Conservation (phyloP, 2,329 filamentous ascomycete species). For the Tolypocladium guangdongense region DNA sequence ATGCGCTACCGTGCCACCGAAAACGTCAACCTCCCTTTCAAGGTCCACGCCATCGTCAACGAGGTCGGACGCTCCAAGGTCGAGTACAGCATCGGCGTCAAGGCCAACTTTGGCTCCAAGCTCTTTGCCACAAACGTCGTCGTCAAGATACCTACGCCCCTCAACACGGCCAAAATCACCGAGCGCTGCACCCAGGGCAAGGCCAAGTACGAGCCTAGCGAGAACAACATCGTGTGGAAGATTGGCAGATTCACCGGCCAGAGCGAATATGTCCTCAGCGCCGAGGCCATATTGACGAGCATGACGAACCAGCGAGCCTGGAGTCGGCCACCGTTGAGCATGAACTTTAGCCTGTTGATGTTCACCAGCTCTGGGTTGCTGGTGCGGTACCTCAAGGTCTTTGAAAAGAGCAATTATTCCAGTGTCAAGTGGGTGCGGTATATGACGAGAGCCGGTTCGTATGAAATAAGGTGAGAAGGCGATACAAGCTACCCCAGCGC, state of each 20-base stretch:
- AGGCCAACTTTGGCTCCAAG: slow-evolving; percentile 92
- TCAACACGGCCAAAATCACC: slow-evolving; percentile 90
- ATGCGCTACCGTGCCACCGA: slow-evolving; percentile 98
- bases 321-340: slow-evolving; percentile 82
- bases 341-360: slow-evolving; percentile 93
- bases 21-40: slow-evolving; percentile 97
- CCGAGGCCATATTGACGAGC: slow-evolving; percentile 83
- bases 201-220: slow-evolving; percentile 94
- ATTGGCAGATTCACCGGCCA: slow-evolving; percentile 98
- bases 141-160: slow-evolving; percentile 84
- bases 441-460: slow-evolving; percentile 95
- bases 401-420: slow-evolving; percentile 98
- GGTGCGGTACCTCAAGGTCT: slow-evolving; percentile 93
- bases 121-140: slow-evolving; percentile 96
- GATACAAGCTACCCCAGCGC: no score
- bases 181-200: slow-evolving; percentile 93
- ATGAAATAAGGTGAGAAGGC: slow-evolving; percentile 70
- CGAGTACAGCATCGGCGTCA: slow-evolving; percentile 95
- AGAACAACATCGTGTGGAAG: slow-evolving; percentile 99
- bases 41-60: slow-evolving; percentile 96
- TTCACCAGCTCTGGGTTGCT: slow-evolving; percentile 91
- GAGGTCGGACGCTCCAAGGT: slow-evolving; percentile 96
- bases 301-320: slow-evolving; percentile 99
- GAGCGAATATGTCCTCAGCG: slow-evolving; percentile 88
- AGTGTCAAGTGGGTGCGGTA: slow-evolving; percentile 99